Evolutionary conservation across 2,329 filamentous ascomycete genomes (phyloP), one percentile per base, ranked within the genome.

Genomic region (Teratosphaeriaceae sp.): DNA sequence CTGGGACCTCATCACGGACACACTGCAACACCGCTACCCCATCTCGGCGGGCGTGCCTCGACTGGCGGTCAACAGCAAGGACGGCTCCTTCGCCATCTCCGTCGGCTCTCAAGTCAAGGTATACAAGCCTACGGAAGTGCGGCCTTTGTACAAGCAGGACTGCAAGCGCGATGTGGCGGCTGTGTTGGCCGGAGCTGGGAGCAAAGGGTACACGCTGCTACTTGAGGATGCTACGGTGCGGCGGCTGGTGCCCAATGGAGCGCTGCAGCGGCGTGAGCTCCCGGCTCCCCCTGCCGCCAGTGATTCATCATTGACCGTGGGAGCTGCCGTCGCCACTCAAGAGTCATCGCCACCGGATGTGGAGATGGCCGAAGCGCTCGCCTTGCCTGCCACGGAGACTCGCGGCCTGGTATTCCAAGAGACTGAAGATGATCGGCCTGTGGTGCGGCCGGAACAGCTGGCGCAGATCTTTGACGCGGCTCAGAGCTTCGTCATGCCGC

Each of bases 1-100:
- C 26, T 95, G 88, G 72, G 85, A 98, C 62, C 75, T 94, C 9
- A 85, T 97, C 6, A 74, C 80, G 39, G 85, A 94, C 55, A 76
- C 74, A 20, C 67, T 88, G 65, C 63, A n/a, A 63, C 56, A 47
- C 26, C 63, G 48, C 45, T 55, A 40, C 47, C 53, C 37, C 45
- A 48, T 29, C 40, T 33, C 24, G 46, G 47, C 8, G 45, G 46
- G 36, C 9, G 23, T 15, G 23, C 42, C 57, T 8, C 45, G 49
- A 39, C 71, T 96, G 8, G 83, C 86, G n/a, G 75, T 85, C 39
- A 85, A 94, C 57, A 63, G 79, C 23, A 68, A 53, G 2, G 63
- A 67, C 37, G 56, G 61, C 35, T 71, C 67, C 1, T 72, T 73
- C 46, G 70, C 68, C 6, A 41, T 63, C n/a, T 46, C 42, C 5